Base-by-base conservation (phyloP, 2,329 filamentous ascomycete genomes). In the Talaromyces amestolkiae region DNA sequence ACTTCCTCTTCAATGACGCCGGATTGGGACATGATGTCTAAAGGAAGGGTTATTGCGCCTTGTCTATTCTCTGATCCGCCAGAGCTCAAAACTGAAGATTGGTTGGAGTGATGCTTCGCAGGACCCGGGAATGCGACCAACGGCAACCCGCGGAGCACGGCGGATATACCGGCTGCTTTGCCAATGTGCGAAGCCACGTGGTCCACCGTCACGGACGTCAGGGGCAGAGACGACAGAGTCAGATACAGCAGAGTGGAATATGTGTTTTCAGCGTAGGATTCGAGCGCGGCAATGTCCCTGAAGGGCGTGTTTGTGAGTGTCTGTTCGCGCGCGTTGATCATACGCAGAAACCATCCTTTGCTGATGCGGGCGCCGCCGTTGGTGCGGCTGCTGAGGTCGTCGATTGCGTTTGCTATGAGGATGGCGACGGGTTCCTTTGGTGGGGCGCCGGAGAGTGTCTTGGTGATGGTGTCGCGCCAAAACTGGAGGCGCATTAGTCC, bases 151-250 rank as follows among this genome's bases (percentile, higher is more conserved):
- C 94, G 86, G n/a, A 99, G 81, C 0, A 97, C 86, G 1, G 94
- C 90, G 2, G 89, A 85, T 63, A 99, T 97, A 9, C 95, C 95
- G 58, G 88, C 90, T 0, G 95, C 93, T 75, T 99, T 99, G 61
- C 95, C 95, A 65, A 98, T 91, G 76, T 99, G 95, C 63, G 91
- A 96, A 9, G 94, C 94, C 19, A 99, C 83, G 79, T 99, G 95
- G 73, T 99, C 95, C 49, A 93, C 87, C 27, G 93, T 90, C 72
- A 97, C 84, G 1, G 91, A 96, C 10, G 88, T 86, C 72, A 97
- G 83, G 0, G 92, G 91, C 65, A 97, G 80, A 7, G 90, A 84
- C 19, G 92, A 92, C 43, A 98, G 81, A 0, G 91, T 94, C 68
- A 96, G 85, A 76, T 99, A 99, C 78, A 96, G 87, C 53, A 98